These are phyloP conservation scores for Bruguiera parviflora DNA, from an alignment of 345 rosid genomes.

Conservation along the genomic window DNA sequence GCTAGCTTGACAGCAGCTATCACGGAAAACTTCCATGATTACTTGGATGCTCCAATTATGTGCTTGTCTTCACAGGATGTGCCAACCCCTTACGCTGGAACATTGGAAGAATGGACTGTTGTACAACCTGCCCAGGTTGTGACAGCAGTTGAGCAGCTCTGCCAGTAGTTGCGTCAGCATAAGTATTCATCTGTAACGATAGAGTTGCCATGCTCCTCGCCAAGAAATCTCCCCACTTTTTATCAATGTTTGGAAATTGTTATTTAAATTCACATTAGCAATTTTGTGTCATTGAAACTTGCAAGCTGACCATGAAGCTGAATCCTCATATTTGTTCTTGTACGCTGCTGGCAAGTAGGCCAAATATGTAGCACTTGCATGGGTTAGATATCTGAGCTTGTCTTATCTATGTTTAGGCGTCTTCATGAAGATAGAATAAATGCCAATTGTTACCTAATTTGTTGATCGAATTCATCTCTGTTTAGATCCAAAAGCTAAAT, in stretches of 20 bases:
- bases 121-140: conserved; percentile 96
- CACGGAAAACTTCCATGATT: conserved; percentile 82
- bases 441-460: not conserved
- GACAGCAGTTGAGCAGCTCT: conserved; percentile 87
- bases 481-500: too few relatives aligned
- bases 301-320: conserved; percentile 4
- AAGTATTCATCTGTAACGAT: conserved; percentile 7
- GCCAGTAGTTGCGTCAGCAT: conserved; percentile 45
- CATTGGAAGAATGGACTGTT: conserved; percentile 86
- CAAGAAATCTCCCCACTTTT: not conserved
- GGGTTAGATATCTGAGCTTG: conserved; percentile 8
- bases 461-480: not conserved
- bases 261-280: conserved; percentile 14
- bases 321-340: conserved; percentile 8
- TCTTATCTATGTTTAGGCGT: not conserved
- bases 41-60: conserved; percentile 85
- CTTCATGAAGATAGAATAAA: not conserved
- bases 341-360: conserved; percentile 4
- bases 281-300: conserved; percentile 20
- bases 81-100: conserved; percentile 88
- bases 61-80: conserved; percentile 97
- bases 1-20: conserved; percentile 91
- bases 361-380: not conserved
- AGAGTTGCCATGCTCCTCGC: conserved; percentile 1
- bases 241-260: conserved; percentile 6